Base-by-base conservation (phyloP, 495 filamentous ascomycete genomes). In the Podospora fimiseda region DNA sequence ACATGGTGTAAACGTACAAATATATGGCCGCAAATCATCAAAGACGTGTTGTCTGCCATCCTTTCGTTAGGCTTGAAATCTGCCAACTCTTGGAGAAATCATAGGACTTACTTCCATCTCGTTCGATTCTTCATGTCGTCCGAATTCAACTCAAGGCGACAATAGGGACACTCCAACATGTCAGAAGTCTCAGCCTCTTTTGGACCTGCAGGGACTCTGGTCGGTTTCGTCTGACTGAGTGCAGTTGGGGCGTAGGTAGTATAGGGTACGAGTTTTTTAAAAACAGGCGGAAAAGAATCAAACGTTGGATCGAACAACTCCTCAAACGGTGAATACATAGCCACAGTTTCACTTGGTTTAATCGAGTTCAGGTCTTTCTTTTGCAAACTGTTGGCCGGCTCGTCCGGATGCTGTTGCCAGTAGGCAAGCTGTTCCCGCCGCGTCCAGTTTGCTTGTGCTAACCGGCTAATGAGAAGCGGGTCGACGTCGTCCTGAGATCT, bases 141-240 rank as follows among this genome's bases (percentile, higher is more conserved):
- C 9, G 48, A 43, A 5, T 41, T 39, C 4, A 51, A 18, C 38
- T 42, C 16, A 11, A 43, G 16, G 22, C 19, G 21, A 19, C 48
- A 51, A 21, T 43, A 51, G 7, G 48, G 48, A 43, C 48, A 43
- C 9, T 51, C 37, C n/a, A 51, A 51, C n/a, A 11, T 21, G 15
- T n/a, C 4, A 15, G 11, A 14, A 37, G 9, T 21, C 24, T 50
- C 16, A 6, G 27, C 8, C 21, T 39, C 47, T 6, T 37, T 36
- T 8, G 47, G 47, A 14, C 37, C 27, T n/a, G 13, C 21, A 37
- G 47, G 47, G 9, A 39, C 27, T n/a, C 33, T 38, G 2, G 47
- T 16, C 9, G 24, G 5, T 11, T 6, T 33, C 11, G 27, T 33
- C 11, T 11, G 6, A 11, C 11, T 11, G 6, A 33, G 11, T 33